These are phyloP conservation scores for Cercospora janseana DNA, from an alignment of 2,329 filamentous ascomycete genomes.

Conservation along the genomic window DNA sequence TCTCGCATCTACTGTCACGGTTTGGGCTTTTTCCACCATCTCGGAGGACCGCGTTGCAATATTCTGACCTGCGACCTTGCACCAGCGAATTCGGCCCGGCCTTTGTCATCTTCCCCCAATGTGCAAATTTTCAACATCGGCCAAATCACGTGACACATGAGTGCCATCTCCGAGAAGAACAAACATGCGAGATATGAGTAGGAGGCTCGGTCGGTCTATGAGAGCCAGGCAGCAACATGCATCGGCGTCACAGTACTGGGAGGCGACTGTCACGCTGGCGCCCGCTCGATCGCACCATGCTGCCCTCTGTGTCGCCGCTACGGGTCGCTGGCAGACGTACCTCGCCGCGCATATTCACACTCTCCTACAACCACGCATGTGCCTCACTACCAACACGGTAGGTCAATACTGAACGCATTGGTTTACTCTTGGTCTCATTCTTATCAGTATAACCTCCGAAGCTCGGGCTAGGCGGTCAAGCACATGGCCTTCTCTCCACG, in stretches of 20 bases:
- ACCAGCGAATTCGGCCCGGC: conserved; percentile 1
- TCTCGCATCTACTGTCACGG: too few relatives aligned
- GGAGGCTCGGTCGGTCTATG: neutral
- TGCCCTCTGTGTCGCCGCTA: too few relatives aligned
- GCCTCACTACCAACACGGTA: neutral
- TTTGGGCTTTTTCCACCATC: neutral
- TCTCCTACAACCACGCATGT: neutral
- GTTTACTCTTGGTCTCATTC: neutral
- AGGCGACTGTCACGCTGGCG: too few relatives aligned
- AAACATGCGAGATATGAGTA: conserved; percentile 5
- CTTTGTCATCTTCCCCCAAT: too few relatives aligned
- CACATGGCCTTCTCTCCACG: conserved; percentile 13
- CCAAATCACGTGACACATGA: neutral
- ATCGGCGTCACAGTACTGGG: too few relatives aligned
- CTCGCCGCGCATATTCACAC: neutral
- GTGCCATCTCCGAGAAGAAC: conserved; percentile 2
- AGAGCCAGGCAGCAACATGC: neutral
- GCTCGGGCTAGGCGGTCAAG: conserved; percentile 15
- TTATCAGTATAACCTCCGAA: conserved; percentile 6
- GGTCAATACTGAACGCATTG: neutral
- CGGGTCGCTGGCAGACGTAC: too few relatives aligned
- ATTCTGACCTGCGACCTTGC: too few relatives aligned
- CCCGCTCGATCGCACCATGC: too few relatives aligned
- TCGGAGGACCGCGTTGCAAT: neutral
- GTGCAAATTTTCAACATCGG: conserved; percentile 1